Conservation (phyloP, 2,329 filamentous ascomycete genomes). For the Penicillium sp. region DNA sequence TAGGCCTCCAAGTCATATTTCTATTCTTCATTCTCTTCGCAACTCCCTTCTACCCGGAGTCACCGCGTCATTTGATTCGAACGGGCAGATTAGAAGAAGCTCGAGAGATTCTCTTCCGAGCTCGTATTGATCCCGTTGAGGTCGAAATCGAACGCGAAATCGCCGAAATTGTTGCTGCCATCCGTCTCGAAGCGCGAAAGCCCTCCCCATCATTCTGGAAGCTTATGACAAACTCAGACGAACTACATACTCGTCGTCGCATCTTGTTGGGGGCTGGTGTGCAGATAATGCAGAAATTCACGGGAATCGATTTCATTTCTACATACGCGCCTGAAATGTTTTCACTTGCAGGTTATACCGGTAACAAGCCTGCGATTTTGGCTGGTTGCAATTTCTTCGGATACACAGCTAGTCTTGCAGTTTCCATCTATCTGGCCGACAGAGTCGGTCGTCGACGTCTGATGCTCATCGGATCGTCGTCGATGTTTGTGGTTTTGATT, state of each 20-base stretch:
- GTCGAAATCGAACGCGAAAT: conserved; percentile 39
- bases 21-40: conserved; percentile 40
- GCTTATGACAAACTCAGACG: conserved; percentile 35
- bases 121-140: conserved; percentile 29
- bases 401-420: conserved; percentile 42
- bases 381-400: conserved; percentile 31
- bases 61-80: conserved; percentile 36
- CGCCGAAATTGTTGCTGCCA: conserved; percentile 37
- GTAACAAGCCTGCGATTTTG: conserved; percentile 46
- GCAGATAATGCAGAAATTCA: conserved; percentile 48
- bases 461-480: conserved; percentile 27
- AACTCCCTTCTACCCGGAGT: conserved; percentile 31
- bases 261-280: conserved; percentile 47
- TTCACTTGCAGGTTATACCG: conserved; percentile 40
- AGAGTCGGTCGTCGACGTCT: conserved; percentile 47
- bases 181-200: conserved; percentile 33
- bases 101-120: conserved; percentile 28
- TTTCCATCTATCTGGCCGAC: conserved; percentile 45
- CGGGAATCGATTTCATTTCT: conserved; percentile 47
- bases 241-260: conserved; percentile 39
- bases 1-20: conserved; percentile 57
- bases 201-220: conserved; percentile 36
- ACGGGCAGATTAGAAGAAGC: conserved; percentile 33
- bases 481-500: conserved; percentile 41
- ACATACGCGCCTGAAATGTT: conserved; percentile 45